Conservation (phyloP, 805 yeast species). For the Pichia thaimueangensis region DNA sequence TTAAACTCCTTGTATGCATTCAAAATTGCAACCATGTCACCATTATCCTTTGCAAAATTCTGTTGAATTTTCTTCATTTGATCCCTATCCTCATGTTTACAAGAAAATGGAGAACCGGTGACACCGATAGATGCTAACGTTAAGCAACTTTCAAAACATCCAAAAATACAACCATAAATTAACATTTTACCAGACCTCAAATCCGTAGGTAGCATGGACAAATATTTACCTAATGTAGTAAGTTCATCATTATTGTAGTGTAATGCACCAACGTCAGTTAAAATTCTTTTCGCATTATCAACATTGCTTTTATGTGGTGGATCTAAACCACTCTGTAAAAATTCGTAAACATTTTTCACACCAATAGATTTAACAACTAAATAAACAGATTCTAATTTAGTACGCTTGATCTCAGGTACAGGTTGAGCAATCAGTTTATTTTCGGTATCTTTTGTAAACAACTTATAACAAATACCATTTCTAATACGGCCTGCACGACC, state of each 20-base stretch:
- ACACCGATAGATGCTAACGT: slow-evolving; percentile 74
- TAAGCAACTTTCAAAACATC: slow-evolving; percentile 71
- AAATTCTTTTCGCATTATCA: slow-evolving; percentile 41
- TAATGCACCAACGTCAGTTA: slow-evolving; percentile 72
- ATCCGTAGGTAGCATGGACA: slow-evolving; percentile 82
- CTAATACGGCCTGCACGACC: slow-evolving; percentile 98
- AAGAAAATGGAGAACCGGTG: slow-evolving; percentile 67
- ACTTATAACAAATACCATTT: slow-evolving; percentile 72
- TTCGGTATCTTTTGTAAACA: slow-evolving; percentile 62
- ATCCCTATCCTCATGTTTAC: slow-evolving; percentile 57
- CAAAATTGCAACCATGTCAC: slow-evolving; percentile 69
- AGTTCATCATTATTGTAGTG: slow-evolving; percentile 33
- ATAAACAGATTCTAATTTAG: slow-evolving; percentile 77
- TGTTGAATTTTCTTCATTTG: slow-evolving; percentile 44
- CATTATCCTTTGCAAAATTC: slow-evolving; percentile 44
- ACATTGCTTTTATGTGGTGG: slow-evolving; percentile 59
- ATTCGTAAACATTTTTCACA: slow-evolving; percentile 58
- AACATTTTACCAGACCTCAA: slow-evolving; percentile 78
- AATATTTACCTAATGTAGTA: slow-evolving; percentile 72
- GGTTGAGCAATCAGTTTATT: slow-evolving; percentile 62
- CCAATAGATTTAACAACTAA: slow-evolving; percentile 88
- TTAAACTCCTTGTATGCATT: slow-evolving; percentile 53
- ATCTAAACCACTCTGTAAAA: slow-evolving; percentile 71
- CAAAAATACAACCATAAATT: slow-evolving; percentile 74
- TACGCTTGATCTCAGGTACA: slow-evolving; percentile 81